Conservation (phyloP, 106 monocot genomes). For the Agapanthus africanus region DNA sequence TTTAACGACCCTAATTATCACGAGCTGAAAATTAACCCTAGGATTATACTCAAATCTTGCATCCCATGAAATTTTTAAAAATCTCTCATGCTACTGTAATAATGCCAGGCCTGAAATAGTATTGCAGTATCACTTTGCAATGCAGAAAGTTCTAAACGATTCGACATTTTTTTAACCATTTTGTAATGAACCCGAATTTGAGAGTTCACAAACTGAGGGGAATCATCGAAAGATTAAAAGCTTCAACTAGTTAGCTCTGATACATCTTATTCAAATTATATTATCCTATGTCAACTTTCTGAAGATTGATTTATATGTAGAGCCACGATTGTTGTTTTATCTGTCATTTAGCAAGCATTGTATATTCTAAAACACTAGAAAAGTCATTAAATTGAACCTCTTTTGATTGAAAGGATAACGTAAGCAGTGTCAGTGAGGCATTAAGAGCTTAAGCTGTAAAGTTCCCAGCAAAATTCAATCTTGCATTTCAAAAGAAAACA, state of each 20-base stretch:
- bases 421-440: not conserved
- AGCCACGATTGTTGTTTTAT: not conserved
- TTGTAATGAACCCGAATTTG: not conserved
- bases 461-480: not conserved
- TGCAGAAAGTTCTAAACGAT: too few relatives aligned
- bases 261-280: not conserved
- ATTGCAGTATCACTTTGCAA: not conserved
- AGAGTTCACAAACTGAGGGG: not conserved
- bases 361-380: not conserved
- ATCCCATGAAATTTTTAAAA: not conserved
- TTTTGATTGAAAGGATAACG: not conserved
- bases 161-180: not conserved
- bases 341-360: not conserved
- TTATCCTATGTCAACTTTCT: not conserved
- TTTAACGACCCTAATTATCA: too few relatives aligned
- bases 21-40: too few relatives aligned
- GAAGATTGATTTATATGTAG: not conserved
- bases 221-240: not conserved
- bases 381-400: not conserved
- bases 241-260: not conserved
- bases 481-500: not conserved
- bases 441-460: not conserved
- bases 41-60: not conserved
- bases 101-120: not conserved
- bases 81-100: not conserved